These are phyloP conservation scores for Globisporangium emineosum DNA, from an alignment of 352 stramenopile genomes.

Conservation along the genomic window DNA sequence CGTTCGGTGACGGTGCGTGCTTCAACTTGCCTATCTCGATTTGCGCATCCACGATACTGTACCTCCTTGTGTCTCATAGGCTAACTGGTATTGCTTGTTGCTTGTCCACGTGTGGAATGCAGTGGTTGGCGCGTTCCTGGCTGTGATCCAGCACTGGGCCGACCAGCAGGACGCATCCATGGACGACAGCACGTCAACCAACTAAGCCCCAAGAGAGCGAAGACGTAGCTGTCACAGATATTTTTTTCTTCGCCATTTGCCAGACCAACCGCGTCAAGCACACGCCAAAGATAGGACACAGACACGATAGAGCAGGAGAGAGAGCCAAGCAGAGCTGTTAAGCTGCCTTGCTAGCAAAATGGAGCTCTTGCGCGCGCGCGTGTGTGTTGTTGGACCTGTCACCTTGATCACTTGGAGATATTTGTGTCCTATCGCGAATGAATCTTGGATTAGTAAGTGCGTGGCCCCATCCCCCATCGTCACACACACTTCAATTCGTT, in stretches of 20 bases:
- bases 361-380: neutral
- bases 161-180: conserved; percentile 53
- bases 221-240: neutral
- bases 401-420: neutral
- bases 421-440: neutral
- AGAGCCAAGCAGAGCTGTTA: neutral
- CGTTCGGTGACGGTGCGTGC: conserved; percentile 74
- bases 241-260: neutral
- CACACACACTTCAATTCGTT: conserved; percentile 1
- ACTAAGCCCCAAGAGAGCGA: conserved; percentile 3
- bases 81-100: neutral
- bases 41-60: too few species aligned
- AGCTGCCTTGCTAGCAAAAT: neutral
- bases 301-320: too few species aligned
- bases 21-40: neutral
- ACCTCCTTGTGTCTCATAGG: neutral
- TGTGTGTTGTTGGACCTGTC: neutral
- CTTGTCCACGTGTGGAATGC: neutral
- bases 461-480: neutral
- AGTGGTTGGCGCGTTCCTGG: conserved; percentile 78
- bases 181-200: conserved; percentile 11
- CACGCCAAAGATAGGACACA: neutral
- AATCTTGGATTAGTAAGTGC: conserved; percentile 5
- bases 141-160: conserved; percentile 74
- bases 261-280: neutral